phyloP scores from a whole-genome alignment of 768 basidiomycete species.

The Mycena indigotica region DNA sequence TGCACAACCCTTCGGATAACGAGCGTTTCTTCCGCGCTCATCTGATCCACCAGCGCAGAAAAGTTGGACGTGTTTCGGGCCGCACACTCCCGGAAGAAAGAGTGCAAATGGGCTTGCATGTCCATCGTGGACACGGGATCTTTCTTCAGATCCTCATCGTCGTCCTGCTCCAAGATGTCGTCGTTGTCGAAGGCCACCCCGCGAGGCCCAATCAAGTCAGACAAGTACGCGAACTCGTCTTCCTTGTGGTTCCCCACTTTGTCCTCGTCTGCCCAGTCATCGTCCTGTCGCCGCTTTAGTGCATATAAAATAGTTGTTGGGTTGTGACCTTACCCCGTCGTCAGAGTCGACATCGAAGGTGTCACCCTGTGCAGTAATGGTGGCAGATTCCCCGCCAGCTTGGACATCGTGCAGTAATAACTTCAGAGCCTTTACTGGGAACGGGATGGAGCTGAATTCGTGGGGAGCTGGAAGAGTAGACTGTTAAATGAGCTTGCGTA shows the following conservation, averaged over 20 bases:
- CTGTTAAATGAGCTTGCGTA: slow-evolving; percentile 11
- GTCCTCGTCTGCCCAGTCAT: slow-evolving; percentile 95
- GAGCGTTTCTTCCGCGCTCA: slow-evolving; percentile 70
- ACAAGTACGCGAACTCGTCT: slow-evolving; percentile 83
- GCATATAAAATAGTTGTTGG: background rate
- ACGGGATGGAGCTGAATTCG: slow-evolving; percentile 81
- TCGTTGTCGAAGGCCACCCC: slow-evolving; percentile 78
- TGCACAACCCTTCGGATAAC: slow-evolving; percentile 57
- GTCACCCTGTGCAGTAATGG: slow-evolving; percentile 58
- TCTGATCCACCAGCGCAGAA: slow-evolving; percentile 59
- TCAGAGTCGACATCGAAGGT: slow-evolving; percentile 67
- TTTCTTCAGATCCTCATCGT: slow-evolving; percentile 85
- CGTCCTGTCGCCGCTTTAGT: slow-evolving; percentile 64
- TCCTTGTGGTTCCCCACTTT: slow-evolving; percentile 59
- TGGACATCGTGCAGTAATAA: slow-evolving; percentile 84
- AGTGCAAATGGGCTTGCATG: slow-evolving; percentile 68
- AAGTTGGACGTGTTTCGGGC: slow-evolving; percentile 65
- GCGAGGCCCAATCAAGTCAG: slow-evolving; percentile 77
- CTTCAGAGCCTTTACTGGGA: slow-evolving; percentile 93
- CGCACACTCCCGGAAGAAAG: slow-evolving; percentile 72
- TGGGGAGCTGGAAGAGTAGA: slow-evolving; percentile 65
- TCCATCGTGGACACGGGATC: slow-evolving; percentile 90
- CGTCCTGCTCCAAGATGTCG: slow-evolving; percentile 68
- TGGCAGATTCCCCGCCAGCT: slow-evolving; percentile 72
- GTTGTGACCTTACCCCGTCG: slow-evolving; percentile 59